Evolutionary conservation across 2,329 filamentous ascomycete species (phyloP).

Genomic region (Aspergillus spinulosporus): DNA sequence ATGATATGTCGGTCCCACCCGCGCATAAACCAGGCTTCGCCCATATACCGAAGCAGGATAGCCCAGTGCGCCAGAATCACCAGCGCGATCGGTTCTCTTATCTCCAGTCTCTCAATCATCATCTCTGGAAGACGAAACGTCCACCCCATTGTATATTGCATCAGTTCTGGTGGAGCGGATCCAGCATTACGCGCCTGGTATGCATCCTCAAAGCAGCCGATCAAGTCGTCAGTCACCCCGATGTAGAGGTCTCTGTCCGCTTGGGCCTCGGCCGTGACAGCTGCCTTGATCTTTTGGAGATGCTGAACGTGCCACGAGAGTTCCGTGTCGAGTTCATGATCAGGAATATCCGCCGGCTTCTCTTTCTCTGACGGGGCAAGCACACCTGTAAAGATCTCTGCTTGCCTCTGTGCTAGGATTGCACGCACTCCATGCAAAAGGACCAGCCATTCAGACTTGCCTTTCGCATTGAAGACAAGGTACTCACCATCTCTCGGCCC

Average conservation of each 20-base stretch:
- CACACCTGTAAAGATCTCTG: slow-evolving; percentile 30
- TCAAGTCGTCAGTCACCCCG: slow-evolving; percentile 17
- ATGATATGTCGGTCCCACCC: slow-evolving; percentile 38
- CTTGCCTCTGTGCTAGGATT: slow-evolving; percentile 23
- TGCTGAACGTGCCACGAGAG: slow-evolving; percentile 19
- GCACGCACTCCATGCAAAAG: slow-evolving; percentile 34
- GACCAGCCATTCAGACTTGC: slow-evolving; percentile 34
- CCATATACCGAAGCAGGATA: slow-evolving; percentile 34
- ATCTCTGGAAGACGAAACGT: slow-evolving; percentile 28
- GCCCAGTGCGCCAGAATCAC: slow-evolving; percentile 35
- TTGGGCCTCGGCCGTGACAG: slow-evolving; percentile 1
- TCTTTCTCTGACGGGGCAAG: slow-evolving; percentile 7
- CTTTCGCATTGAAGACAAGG: slow-evolving; percentile 33
- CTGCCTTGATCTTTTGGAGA: slow-evolving; percentile 15
- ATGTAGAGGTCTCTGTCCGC: slow-evolving; percentile 10
- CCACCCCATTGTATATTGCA: slow-evolving; percentile 33
- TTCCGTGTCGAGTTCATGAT: slow-evolving; percentile 18
- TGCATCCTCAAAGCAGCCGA: slow-evolving; percentile 20
- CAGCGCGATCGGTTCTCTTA: slow-evolving; percentile 29
- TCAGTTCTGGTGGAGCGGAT: slow-evolving; percentile 20
- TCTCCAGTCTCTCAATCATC: slow-evolving; percentile 28
- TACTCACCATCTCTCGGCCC: slow-evolving; percentile 34
- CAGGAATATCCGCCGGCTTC: neutral
- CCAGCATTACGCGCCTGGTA: slow-evolving; percentile 19
- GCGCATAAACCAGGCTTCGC: slow-evolving; percentile 34